A percentile compares a stretch with the other conserved stretches of the same genome.
phyloP scores from a whole-genome alignment of 116 monocot species.

The Phalaenopsis hybrid region DNA sequence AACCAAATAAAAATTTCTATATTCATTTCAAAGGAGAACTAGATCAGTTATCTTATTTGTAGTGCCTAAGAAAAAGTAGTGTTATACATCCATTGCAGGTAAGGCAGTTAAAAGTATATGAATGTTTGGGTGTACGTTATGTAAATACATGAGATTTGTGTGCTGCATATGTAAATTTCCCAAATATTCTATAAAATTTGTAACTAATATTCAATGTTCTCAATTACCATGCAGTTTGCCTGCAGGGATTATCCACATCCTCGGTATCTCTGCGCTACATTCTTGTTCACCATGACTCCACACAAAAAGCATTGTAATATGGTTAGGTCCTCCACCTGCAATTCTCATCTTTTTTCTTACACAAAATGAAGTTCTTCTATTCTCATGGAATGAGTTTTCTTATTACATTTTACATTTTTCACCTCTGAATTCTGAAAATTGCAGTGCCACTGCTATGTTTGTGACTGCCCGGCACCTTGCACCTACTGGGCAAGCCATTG shows the following conservation, averaged over 20 bases:
- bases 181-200: not conserved
- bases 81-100: not conserved
- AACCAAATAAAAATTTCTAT: not conserved
- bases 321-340: constrained; percentile 22
- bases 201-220: not conserved
- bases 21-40: not conserved
- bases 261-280: constrained; percentile 50
- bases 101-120: not conserved
- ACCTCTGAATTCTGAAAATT: not conserved
- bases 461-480: constrained; percentile 67
- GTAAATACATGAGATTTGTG: too few relatives aligned
- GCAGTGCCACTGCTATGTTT: constrained; percentile 91
- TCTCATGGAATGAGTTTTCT: not conserved
- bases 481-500: constrained; percentile 57
- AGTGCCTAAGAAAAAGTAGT: not conserved
- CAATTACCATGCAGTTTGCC: constrained; percentile 37
- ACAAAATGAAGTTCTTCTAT: not conserved
- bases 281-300: constrained; percentile 46
- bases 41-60: not conserved
- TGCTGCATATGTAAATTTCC: too few relatives aligned
- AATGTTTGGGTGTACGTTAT: not conserved
- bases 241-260: constrained; percentile 70
- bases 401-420: not conserved
- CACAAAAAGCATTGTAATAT: constrained; percentile 42
- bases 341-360: not conserved